Conservation (phyloP, 495 filamentous ascomycete species). For the Parathielavia appendiculata region DNA sequence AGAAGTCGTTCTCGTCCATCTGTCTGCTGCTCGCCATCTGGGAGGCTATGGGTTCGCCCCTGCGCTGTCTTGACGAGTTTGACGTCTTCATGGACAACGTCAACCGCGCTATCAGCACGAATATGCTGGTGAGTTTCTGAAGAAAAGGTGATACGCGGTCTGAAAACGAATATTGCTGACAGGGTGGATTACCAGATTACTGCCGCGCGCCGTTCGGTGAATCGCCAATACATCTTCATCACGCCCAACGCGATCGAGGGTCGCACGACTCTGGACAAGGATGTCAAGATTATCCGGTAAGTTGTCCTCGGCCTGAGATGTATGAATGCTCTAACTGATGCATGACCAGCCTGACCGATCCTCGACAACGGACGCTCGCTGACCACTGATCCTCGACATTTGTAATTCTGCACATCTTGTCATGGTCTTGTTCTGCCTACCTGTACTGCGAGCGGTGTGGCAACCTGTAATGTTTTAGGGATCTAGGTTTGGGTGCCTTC, state of each 20-base stretch:
- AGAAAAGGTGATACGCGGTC: not conserved
- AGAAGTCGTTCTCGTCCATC: conserved; percentile 96
- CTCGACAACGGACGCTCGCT: conserved; percentile 46
- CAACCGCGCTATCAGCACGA: conserved; percentile 87
- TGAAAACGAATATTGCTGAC: not conserved
- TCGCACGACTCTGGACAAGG: conserved; percentile 56
- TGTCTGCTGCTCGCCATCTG: conserved; percentile 88
- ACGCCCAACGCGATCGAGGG: conserved; percentile 85
- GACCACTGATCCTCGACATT: conserved; percentile 26
- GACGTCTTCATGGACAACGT: conserved; percentile 99
- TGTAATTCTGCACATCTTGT: not conserved
- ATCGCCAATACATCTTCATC: conserved; percentile 93
- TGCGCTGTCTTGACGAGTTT: conserved; percentile 95
- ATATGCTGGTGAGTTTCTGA: conserved; percentile 72
- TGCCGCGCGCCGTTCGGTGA: conserved; percentile 76
- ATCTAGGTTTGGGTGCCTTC: not conserved
- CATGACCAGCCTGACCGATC: conserved; percentile 52
- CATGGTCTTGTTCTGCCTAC: conserved; percentile 1
- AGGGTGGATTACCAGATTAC: conserved; percentile 48
- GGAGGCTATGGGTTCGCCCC: conserved; percentile 96
- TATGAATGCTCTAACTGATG: conserved; percentile 14
- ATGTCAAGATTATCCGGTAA: conserved; percentile 82
- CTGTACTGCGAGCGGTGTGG: conserved; percentile 1
- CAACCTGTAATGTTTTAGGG: not conserved
- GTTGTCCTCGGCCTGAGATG: conserved; percentile 25